A percentile compares a stretch with the other conserved stretches of the same genome.
Evolutionary conservation across 371 early-diverging fungal genomes (phyloP).

Genomic region (Blakeslea trispora): DNA sequence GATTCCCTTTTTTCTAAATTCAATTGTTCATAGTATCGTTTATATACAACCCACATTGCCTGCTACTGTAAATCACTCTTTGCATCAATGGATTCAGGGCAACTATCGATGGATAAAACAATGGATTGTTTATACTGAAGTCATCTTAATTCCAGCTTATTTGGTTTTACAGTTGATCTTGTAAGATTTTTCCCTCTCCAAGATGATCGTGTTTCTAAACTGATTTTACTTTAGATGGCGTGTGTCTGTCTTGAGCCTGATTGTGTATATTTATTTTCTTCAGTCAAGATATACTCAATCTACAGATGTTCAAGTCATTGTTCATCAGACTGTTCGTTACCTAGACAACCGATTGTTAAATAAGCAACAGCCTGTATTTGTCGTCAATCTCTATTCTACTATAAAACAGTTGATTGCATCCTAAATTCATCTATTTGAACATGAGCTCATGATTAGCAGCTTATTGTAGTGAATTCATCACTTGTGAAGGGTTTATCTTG

Average conservation of each 20-base stretch:
- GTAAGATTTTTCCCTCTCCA: too few relatives aligned
- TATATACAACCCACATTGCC: conserved; percentile 61
- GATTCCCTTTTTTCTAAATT: conserved; percentile 80
- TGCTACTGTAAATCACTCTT: conserved; percentile 65
- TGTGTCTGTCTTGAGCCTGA: conserved; percentile 73
- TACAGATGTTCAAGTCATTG: conserved; percentile 62
- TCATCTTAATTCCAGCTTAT: conserved; percentile 71
- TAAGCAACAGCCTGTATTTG: conserved; percentile 1
- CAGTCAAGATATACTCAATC: conserved; percentile 77
- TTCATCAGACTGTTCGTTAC: conserved; percentile 47
- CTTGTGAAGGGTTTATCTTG: too few relatives aligned
- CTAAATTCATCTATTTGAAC: conserved; percentile 42
- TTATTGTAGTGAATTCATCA: too few relatives aligned
- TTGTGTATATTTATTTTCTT: conserved; percentile 82
- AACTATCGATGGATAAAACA: too few relatives aligned
- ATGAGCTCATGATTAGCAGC: too few relatives aligned
- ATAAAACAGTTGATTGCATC: conserved; percentile 52
- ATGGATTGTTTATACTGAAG: conserved; percentile 70
- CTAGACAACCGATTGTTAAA: conserved; percentile 53
- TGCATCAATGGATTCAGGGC: conserved; percentile 71
- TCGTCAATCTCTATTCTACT: conserved; percentile 51
- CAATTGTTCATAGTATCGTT: conserved; percentile 77
- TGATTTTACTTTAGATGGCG: conserved; percentile 55
- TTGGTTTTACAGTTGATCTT: conserved; percentile 62
- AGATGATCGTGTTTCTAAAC: too few relatives aligned